Conservation (phyloP, 495 filamentous ascomycete species). For the Penicillium turbatum region DNA sequence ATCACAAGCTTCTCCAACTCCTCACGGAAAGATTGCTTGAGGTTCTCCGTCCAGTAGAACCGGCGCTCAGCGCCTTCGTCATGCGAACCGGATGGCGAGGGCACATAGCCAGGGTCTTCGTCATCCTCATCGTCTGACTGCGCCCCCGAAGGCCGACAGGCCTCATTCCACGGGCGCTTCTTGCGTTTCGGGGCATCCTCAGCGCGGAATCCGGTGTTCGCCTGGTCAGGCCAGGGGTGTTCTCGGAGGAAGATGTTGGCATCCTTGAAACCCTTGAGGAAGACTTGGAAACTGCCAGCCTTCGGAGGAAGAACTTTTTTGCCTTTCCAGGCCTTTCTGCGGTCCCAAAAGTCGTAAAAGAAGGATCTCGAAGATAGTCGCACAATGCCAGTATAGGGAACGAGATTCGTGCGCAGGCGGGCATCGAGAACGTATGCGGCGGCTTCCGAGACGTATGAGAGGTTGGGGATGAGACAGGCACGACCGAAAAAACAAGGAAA, state of each 20-base stretch:
- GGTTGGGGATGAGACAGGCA: conserved; percentile 94
- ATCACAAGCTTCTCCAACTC: conserved; percentile 97
- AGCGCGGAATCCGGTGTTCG: conserved; percentile 68
- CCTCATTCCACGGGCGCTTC: conserved; percentile 76
- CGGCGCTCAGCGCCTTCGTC: conserved; percentile 48
- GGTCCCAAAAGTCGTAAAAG: conserved; percentile 96
- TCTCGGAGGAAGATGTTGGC: conserved; percentile 92
- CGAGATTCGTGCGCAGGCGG: conserved; percentile 83
- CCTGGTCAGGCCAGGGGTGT: conserved; percentile 97
- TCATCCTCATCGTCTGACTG: conserved; percentile 70
- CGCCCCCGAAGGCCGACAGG: conserved; percentile 69
- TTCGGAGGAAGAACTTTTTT: conserved; percentile 87
- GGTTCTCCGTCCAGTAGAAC: conserved; percentile 81
- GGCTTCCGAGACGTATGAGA: conserved; percentile 98
- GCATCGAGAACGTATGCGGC: conserved; percentile 93
- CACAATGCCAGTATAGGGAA: conserved; percentile 94
- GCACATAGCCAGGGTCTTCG: conserved; percentile 50
- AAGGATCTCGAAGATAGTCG: conserved; percentile 94
- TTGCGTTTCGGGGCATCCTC: conserved; percentile 67
- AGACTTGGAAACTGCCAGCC: conserved; percentile 93
- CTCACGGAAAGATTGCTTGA: conserved; percentile 91
- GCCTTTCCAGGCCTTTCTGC: conserved; percentile 79
- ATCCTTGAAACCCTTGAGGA: conserved; percentile 93
- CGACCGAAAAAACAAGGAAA: conserved; percentile 97
- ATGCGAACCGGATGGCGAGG: conserved; percentile 35